Evolutionary conservation across 495 filamentous ascomycete genomes (phyloP).

Genomic region (Aspergillus ellipticus): DNA sequence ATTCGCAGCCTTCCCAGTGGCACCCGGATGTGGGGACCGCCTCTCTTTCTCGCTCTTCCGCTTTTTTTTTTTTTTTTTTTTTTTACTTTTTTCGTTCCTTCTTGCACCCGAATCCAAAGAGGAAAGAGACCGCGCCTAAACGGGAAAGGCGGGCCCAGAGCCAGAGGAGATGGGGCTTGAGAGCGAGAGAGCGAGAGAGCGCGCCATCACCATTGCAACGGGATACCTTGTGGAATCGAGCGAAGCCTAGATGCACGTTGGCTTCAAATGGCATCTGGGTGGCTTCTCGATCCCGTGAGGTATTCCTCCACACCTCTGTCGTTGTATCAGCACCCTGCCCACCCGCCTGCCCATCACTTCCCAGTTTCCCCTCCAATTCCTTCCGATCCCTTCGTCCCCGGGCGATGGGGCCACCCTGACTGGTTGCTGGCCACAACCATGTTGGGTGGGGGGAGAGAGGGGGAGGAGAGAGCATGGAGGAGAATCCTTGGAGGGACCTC

Average conservation of each 20-base stretch:
- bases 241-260: slow-evolving; percentile 3
- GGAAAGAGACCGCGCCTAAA: slow-evolving; percentile 3
- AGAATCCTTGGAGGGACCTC: slow-evolving; percentile 1
- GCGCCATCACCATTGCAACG: slow-evolving; percentile 8
- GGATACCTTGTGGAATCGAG: slow-evolving; percentile 9
- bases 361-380: slow-evolving; percentile 4
- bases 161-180: neutral
- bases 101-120: neutral
- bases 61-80: slow-evolving; percentile 5
- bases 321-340: slow-evolving; percentile 11
- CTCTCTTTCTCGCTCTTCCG: slow-evolving; percentile 4
- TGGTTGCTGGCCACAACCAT: slow-evolving; percentile 1
- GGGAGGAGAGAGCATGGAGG: neutral
- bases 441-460: neutral
- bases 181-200: neutral
- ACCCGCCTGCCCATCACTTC: slow-evolving; percentile 5
- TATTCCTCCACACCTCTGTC: slow-evolving; percentile 1
- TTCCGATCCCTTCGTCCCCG: slow-evolving; percentile 6
- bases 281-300: slow-evolving; percentile 3
- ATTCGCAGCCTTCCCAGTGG: neutral
- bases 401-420: slow-evolving; percentile 6
- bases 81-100: neutral
- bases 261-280: slow-evolving; percentile 10
- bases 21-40: slow-evolving; percentile 5
- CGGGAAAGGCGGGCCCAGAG: neutral